phyloP scores from a whole-genome alignment of 345 rosid species.

The Salix exigua region DNA sequence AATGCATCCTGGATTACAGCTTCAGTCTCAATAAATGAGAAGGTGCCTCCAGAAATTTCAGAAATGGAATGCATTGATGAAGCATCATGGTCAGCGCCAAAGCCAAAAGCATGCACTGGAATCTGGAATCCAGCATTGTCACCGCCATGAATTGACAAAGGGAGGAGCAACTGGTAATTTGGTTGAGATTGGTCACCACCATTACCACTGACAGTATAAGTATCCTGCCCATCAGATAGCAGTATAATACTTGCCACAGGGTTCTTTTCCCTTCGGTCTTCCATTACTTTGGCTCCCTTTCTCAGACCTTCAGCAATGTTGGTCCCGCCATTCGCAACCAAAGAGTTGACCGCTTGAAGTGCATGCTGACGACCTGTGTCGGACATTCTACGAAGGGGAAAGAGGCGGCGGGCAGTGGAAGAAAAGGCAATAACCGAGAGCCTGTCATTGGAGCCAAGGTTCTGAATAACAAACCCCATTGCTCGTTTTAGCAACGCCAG shows the following conservation, averaged over 20 bases:
- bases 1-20: conserved; percentile 91
- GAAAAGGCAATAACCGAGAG: conserved; percentile 98
- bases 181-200: conserved; percentile 50
- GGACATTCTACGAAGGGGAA: conserved; percentile 76
- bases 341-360: conserved; percentile 82
- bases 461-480: conserved; percentile 97
- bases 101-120: conserved; percentile 91
- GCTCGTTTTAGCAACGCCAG: conserved; percentile 93
- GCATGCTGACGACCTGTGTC: conserved; percentile 72
- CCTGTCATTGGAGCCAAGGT: conserved; percentile 80
- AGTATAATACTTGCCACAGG: conserved; percentile 84
- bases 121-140: conserved; percentile 58
- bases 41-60: conserved; percentile 86
- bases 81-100: conserved; percentile 93
- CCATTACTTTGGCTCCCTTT: conserved; percentile 89
- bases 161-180: conserved; percentile 60
- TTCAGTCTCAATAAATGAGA: conserved; percentile 90
- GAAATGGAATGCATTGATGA: conserved; percentile 88
- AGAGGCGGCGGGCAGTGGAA: conserved; percentile 84
- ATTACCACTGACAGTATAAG: conserved; percentile 58
- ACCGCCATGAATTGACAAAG: conserved; percentile 51
- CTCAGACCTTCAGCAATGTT: conserved; percentile 92
- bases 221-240: conserved; percentile 91
- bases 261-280: conserved; percentile 75
- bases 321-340: conserved; percentile 94